Percentiles rank a stretch among this genome's conserved stretches.
phyloP scores from a whole-genome alignment of 1,284 basidiomycete species.

The Apiotrichum siamense region DNA sequence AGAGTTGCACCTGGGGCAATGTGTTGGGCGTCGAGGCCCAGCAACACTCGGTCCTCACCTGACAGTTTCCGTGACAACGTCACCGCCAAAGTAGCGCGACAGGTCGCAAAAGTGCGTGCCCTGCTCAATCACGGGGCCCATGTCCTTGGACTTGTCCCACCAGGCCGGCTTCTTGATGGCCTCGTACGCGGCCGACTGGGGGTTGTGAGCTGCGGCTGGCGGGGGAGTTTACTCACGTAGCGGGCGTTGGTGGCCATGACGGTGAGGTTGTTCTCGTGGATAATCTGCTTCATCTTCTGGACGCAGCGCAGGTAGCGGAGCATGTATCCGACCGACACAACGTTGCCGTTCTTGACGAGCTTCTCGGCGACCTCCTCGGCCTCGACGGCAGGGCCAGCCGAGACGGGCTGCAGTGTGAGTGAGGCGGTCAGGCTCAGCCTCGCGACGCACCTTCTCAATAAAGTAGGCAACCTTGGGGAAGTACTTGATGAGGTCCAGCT shows the following conservation, averaged over 20 bases:
- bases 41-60: neutral
- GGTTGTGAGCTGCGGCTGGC: neutral
- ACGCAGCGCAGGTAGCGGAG: constrained; percentile 88
- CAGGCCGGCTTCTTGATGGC: constrained; percentile 84
- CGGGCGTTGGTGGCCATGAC: constrained; percentile 96
- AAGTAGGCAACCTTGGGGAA: constrained; percentile 91
- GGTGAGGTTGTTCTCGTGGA: constrained; percentile 85
- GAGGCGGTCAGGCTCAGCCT: neutral
- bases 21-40: too few species aligned
- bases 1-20: too few species aligned
- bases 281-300: constrained; percentile 98
- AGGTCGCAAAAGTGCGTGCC: constrained; percentile 69
- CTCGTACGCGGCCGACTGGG: constrained; percentile 71
- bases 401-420: constrained; percentile 55
- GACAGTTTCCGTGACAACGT: constrained; percentile 68
- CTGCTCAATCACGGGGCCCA: constrained; percentile 91
- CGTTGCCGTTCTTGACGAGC: constrained; percentile 62
- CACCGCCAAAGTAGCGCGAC: constrained; percentile 95
- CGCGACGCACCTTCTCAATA: constrained; percentile 62
- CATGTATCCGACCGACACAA: constrained; percentile 90
- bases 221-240: constrained; percentile 51
- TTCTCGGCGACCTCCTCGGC: constrained; percentile 59
- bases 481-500: constrained; percentile 78
- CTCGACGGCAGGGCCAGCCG: constrained; percentile 64
- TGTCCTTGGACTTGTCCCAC: constrained; percentile 85